Base-by-base conservation (phyloP, 768 basidiomycete species). In the Russula compacta region DNA sequence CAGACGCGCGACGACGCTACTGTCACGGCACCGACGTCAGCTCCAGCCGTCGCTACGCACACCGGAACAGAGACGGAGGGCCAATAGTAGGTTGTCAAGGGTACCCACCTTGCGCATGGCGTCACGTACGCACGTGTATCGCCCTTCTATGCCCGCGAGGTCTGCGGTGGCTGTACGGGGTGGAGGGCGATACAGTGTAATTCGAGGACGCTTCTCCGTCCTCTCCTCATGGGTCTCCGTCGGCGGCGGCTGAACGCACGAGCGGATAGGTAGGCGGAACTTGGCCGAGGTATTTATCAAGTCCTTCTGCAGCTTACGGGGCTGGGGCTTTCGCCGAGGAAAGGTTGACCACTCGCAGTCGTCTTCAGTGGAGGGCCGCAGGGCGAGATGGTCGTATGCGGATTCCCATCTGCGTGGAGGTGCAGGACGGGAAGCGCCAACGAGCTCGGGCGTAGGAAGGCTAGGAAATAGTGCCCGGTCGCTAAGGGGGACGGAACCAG, bases 1-100 rank as follows among this genome's bases (percentile, higher is more conserved):
- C 52, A n/a, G 63, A 64, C 12, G 65, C 49, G 50, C 57, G 63
- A 56, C 70, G 72, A 46, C 71, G 71, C 73, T 73, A 74, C 72
- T 73, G 43, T 39, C 60, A 46, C 50, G 12, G 29, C 51, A 12
- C 46, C 39, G 4, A n/a, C 32, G 14, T 64, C 49, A 64, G 63
- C 49, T 35, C 49, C 2, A 1, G 6, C 32, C 35, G n/a, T 35
- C 35, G n/a, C 11, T 15, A 35, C 12, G 24, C 14, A 15, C 50
- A 46, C 38, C 6, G 21, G 36, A 51, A 17, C 29, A 46, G 29
- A 43, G 54, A 56, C 50, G 38, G 46, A 38, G 9, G 12, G 32
- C 12, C 38, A 11, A 32, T 21, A n/a, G 32, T 21, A 11, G 21
- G 17, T 29, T 36, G 36, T 29, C 7, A 1, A 49, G 32, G 7